Evolutionary conservation across 768 basidiomycete species (phyloP).

Genomic region (Amanita subjunquillea): DNA sequence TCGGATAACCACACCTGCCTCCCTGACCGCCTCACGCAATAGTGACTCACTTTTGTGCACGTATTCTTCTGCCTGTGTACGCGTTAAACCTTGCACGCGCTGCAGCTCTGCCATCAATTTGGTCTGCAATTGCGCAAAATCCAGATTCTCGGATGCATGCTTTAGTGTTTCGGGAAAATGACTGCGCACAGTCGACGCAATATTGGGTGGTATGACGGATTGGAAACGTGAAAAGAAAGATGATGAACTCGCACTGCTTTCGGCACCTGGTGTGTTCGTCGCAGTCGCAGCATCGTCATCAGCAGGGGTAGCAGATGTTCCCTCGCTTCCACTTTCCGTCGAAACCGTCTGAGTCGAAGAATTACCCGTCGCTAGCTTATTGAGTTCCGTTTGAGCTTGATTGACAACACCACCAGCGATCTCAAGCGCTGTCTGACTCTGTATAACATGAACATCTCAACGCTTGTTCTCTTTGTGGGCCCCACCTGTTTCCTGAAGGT

Average conservation of each 20-base stretch:
- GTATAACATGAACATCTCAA: constrained; percentile 5
- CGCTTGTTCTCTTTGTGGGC: neutral
- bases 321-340: constrained; percentile 7
- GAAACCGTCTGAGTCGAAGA: constrained; percentile 16
- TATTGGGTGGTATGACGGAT: constrained; percentile 62
- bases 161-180: constrained; percentile 58
- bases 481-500: constrained; percentile 82
- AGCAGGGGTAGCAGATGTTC: constrained; percentile 10
- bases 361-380: constrained; percentile 37
- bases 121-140: constrained; percentile 57
- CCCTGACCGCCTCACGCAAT: constrained; percentile 61
- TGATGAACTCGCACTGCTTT: constrained; percentile 16
- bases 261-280: constrained; percentile 14
- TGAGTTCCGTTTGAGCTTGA: constrained; percentile 73
- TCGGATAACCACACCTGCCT: constrained; percentile 70
- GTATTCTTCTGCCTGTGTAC: constrained; percentile 78
- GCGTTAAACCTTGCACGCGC: constrained; percentile 65
- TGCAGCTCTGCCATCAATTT: constrained; percentile 58
- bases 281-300: constrained; percentile 11
- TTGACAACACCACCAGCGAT: constrained; percentile 61
- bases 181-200: constrained; percentile 57
- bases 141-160: constrained; percentile 52
- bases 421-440: constrained; percentile 66
- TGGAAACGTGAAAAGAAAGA: constrained; percentile 63
- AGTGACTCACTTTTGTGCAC: constrained; percentile 63